Conservation (phyloP, 2,329 filamentous ascomycete species). For the Beauveria rudraprayagi region DNA sequence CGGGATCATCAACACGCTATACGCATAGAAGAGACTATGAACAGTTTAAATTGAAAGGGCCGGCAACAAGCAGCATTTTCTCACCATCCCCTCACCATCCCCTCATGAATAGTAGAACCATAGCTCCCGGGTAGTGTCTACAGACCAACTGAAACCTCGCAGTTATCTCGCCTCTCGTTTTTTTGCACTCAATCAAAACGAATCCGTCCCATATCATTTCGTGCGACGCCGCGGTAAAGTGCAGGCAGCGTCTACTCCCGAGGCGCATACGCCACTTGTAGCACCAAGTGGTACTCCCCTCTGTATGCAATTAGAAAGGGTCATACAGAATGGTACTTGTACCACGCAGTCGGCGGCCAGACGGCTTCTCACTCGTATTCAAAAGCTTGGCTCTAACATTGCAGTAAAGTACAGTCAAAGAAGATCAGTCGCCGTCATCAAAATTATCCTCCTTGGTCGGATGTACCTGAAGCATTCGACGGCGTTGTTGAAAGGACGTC, state of each 20-base stretch:
- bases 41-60: background rate
- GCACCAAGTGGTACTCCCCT: background rate
- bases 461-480: conserved; percentile 33
- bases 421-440: background rate
- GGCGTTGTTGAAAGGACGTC: conserved; percentile 29
- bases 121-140: background rate
- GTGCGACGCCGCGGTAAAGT: background rate
- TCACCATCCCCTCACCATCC: background rate
- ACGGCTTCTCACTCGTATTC: background rate
- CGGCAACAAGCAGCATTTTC: background rate
- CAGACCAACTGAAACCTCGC: background rate
- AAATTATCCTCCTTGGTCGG: conserved; percentile 8
- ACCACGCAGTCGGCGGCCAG: background rate
- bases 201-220: background rate
- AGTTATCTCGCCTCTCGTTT: background rate
- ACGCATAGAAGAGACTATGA: background rate
- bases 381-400: background rate
- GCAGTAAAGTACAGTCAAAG: background rate
- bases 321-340: background rate
- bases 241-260: background rate
- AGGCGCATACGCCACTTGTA: background rate
- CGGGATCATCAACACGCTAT: background rate
- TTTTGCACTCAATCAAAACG: background rate
- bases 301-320: background rate
- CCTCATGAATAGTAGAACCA: background rate